A percentile compares a stretch with the other conserved stretches of the same genome.
Evolutionary conservation across 1,284 basidiomycete genomes (phyloP).

Genomic region (Moesziomyces sp.): DNA sequence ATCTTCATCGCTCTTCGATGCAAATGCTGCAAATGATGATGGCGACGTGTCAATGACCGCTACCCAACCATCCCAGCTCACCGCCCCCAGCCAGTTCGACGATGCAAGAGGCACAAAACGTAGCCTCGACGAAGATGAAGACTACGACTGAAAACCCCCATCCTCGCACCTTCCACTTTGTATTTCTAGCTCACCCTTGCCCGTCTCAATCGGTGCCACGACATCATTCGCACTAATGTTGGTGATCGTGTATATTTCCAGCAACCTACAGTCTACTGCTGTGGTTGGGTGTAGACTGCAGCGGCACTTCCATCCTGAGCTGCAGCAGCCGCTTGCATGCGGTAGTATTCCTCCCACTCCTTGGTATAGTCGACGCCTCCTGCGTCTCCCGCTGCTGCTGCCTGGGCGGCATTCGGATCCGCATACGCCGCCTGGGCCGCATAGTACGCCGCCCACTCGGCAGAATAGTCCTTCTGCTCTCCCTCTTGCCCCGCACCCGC

Average conservation of each 20-base stretch:
- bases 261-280: background rate
- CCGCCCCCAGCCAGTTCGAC: background rate
- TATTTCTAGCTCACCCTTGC: slow-evolving; percentile 2
- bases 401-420: slow-evolving; percentile 19
- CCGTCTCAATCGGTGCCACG: background rate
- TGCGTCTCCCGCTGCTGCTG: slow-evolving; percentile 16
- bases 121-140: slow-evolving; percentile 64
- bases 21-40: slow-evolving; percentile 9
- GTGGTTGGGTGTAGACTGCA: slow-evolving; percentile 13
- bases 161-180: background rate
- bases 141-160: slow-evolving; percentile 56
- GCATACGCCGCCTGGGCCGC: slow-evolving; percentile 52
- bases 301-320: slow-evolving; percentile 34
- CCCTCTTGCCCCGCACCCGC: slow-evolving; percentile 6
- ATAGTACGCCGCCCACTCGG: slow-evolving; percentile 67
- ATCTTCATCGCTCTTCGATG: slow-evolving; percentile 21
- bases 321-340: slow-evolving; percentile 50
- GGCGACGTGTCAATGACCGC: slow-evolving; percentile 37
- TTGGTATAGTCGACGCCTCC: slow-evolving; percentile 58
- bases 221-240: background rate
- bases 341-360: slow-evolving; percentile 65
- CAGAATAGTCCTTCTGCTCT: slow-evolving; percentile 60
- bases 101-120: slow-evolving; percentile 56
- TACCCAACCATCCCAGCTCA: slow-evolving; percentile 19
- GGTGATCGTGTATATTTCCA: background rate